Evolutionary conservation across 139 green algal species (phyloP).

Genomic region (Chlorella sp.): DNA sequence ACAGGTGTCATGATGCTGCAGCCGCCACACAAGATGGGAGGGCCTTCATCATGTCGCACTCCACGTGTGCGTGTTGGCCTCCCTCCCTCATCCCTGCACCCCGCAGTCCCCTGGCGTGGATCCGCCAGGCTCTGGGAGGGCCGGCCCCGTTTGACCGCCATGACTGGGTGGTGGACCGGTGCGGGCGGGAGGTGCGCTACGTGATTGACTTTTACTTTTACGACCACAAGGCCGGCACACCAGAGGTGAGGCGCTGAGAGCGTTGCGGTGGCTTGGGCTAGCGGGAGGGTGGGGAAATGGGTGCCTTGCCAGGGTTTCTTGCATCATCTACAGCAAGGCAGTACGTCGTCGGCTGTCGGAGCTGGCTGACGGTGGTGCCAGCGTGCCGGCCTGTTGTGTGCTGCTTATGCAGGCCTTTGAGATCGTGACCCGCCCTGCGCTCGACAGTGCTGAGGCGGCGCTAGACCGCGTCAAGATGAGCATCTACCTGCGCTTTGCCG

Average conservation of each 20-base stretch:
- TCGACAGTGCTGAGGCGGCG: slow-evolving; percentile 64
- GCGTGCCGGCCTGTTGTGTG: too few species aligned
- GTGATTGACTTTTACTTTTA: slow-evolving; percentile 98
- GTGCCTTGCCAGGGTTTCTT: too few species aligned
- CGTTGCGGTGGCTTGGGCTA: too few species aligned
- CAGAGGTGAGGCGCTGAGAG: too few species aligned
- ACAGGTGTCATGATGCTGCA: too few species aligned
- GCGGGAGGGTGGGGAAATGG: too few species aligned
- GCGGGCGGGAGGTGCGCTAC: slow-evolving; percentile 76
- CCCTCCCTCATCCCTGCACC: neutral
- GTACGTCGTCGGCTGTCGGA: too few species aligned
- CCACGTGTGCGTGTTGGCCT: too few species aligned
- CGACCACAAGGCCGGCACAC: slow-evolving; percentile 81
- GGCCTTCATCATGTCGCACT: too few species aligned
- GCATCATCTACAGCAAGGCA: too few species aligned
- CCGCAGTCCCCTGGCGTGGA: slow-evolving; percentile 67
- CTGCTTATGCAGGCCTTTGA: slow-evolving; percentile 68
- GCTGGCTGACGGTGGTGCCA: too few species aligned
- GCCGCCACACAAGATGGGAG: too few species aligned
- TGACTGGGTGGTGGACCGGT: slow-evolving; percentile 91
- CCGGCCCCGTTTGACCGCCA: slow-evolving; percentile 86
- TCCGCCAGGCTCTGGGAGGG: slow-evolving; percentile 52
- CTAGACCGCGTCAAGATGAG: slow-evolving; percentile 87
- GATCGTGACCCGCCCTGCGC: slow-evolving; percentile 73
- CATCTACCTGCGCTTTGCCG: slow-evolving; percentile 79